Conservation (phyloP, 2,329 filamentous ascomycete species). For the Hawksworthiomyces lignivorus region DNA sequence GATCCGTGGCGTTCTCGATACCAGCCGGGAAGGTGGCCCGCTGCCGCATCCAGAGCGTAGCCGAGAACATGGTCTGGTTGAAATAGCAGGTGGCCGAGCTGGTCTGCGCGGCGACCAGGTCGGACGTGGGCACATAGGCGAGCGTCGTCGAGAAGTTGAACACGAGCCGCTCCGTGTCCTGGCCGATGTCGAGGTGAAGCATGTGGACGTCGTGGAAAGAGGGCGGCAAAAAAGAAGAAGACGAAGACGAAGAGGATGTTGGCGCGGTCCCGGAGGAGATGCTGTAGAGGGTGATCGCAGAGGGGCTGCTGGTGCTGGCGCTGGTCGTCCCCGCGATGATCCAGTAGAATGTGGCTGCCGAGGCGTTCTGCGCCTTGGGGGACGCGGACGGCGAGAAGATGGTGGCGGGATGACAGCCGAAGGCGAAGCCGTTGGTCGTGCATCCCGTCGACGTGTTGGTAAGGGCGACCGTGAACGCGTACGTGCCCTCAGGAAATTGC, state of each 20-base stretch:
- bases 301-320: conserved; percentile 7
- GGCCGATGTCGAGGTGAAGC: conserved; percentile 37
- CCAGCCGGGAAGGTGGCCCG: conserved; percentile 23
- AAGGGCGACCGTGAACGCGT: conserved; percentile 52
- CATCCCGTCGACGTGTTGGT: conserved; percentile 45
- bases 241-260: conserved; percentile 41
- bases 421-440: conserved; percentile 49
- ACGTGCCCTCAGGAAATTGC: conserved; percentile 55
- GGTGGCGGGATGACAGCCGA: conserved; percentile 50
- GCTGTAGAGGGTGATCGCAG: conserved; percentile 1
- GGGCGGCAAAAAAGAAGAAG: conserved; percentile 48
- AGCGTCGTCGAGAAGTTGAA: conserved; percentile 50
- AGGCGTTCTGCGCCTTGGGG: conserved; percentile 26
- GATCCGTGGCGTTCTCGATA: conserved; percentile 8
- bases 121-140: conserved; percentile 37
- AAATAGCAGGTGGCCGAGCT: conserved; percentile 49
- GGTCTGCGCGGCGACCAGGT: conserved; percentile 32
- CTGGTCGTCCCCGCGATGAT: conserved; percentile 31
- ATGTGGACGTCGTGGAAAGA: conserved; percentile 46
- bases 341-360: conserved; percentile 53
- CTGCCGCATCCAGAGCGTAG: conserved; percentile 50
- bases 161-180: conserved; percentile 45
- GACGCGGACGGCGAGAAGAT: conserved; percentile 37
- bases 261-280: conserved; percentile 17
- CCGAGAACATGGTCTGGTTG: conserved; percentile 46